phyloP scores from a whole-genome alignment of 441 rosid species.

The Populus trichocarpa region DNA sequence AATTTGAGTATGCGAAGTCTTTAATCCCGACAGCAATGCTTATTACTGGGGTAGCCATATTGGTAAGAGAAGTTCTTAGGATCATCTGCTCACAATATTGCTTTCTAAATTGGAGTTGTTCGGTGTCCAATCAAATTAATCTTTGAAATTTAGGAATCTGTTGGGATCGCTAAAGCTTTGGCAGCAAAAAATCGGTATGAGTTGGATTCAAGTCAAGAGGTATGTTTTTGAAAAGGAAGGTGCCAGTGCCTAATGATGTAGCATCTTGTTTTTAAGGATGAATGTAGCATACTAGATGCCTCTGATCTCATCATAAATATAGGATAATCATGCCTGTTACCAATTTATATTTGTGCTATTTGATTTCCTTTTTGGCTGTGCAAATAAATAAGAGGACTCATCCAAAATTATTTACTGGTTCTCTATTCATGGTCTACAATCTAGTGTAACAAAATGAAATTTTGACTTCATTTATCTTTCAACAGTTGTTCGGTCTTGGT shows the following conservation, averaged over 20 bases:
- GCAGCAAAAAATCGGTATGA: slow-evolving; percentile 94
- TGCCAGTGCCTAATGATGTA: background rate
- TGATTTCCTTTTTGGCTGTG: background rate
- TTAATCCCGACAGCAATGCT: slow-evolving; percentile 89
- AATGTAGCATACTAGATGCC: slow-evolving; percentile 4
- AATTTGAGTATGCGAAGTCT: slow-evolving; percentile 51
- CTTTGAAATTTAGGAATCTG: slow-evolving; percentile 71
- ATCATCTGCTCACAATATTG: slow-evolving; percentile 16
- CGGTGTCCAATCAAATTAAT: slow-evolving; percentile 9
- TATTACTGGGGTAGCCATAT: slow-evolving; percentile 93
- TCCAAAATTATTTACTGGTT: background rate
- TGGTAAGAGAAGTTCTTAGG: slow-evolving; percentile 55
- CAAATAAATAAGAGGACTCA: background rate
- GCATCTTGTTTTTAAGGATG: background rate
- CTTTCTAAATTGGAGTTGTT: slow-evolving; percentile 14
- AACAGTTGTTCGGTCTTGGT: slow-evolving; percentile 93
- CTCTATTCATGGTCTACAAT: background rate
- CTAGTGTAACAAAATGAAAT: background rate
- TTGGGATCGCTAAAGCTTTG: slow-evolving; percentile 94
- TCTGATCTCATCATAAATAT: background rate
- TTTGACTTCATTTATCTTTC: slow-evolving; percentile 19
- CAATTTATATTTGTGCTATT: background rate
- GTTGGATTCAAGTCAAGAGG: slow-evolving; percentile 94
- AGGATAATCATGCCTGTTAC: background rate
- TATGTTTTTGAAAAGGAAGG: slow-evolving; percentile 25